These are phyloP conservation scores for Psophocarpus tetragonolobus DNA, from an alignment of 306 rosid species.

Conservation along the genomic window DNA sequence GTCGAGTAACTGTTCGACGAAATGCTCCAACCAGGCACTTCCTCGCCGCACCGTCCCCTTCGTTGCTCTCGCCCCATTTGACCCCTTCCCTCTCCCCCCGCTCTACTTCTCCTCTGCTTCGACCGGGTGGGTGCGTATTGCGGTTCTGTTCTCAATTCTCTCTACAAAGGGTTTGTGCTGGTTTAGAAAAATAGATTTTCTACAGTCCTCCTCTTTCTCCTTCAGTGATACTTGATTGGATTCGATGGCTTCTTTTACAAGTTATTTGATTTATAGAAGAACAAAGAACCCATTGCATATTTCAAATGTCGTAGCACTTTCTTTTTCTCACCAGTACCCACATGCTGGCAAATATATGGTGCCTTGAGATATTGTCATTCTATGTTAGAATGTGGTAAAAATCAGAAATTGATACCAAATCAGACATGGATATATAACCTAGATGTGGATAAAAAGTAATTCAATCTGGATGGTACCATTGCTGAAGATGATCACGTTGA, in stretches of 20 bases:
- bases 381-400: slow-evolving; percentile 27
- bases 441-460: slow-evolving; percentile 41
- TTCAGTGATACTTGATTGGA: not conserved
- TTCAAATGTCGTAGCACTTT: slow-evolving; percentile 39
- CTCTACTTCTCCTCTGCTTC: not conserved
- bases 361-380: slow-evolving; percentile 37
- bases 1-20: not conserved
- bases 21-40: not conserved
- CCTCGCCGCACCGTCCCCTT: slow-evolving; percentile 25
- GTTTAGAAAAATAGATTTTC: not conserved
- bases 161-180: slow-evolving; percentile 30
- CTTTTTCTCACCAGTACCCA: slow-evolving; percentile 8
- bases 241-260: not conserved
- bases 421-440: slow-evolving; percentile 69
- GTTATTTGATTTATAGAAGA: slow-evolving; percentile 12
- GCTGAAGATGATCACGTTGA: slow-evolving; percentile 38
- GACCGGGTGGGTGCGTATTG: slow-evolving; percentile 12
- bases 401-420: slow-evolving; percentile 22
- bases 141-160: not conserved
- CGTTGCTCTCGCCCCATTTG: slow-evolving; percentile 26
- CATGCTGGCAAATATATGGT: not conserved
- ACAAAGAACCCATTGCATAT: slow-evolving; percentile 13
- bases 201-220: not conserved
- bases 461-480: slow-evolving; percentile 28
- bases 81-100: slow-evolving; percentile 23